These are phyloP conservation scores for Rostrohypoxylon terebratum DNA, from an alignment of 495 filamentous ascomycete genomes.

Conservation along the genomic window DNA sequence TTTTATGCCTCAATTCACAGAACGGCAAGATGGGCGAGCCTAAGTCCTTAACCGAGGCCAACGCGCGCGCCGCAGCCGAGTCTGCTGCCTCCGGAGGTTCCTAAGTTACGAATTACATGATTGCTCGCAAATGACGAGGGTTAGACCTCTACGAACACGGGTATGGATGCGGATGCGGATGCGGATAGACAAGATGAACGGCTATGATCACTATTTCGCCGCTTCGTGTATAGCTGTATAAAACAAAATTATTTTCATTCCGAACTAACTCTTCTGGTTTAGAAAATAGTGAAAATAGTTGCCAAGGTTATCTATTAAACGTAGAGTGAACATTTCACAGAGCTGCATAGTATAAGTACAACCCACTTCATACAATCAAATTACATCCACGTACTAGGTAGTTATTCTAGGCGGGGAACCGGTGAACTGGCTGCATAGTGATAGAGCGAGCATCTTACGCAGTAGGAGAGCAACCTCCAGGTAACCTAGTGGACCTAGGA, in stretches of 20 bases:
- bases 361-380: not conserved
- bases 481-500: too few relatives aligned
- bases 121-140: conserved; percentile 26
- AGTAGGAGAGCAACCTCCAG: not conserved
- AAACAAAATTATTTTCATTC: conserved; percentile 37
- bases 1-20: conserved; percentile 62
- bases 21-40: conserved; percentile 95
- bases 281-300: not conserved
- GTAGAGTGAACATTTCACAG: not conserved
- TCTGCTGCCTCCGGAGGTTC: conserved; percentile 48
- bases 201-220: conserved; percentile 25
- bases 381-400: not conserved
- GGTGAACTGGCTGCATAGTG: not conserved
- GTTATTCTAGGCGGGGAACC: not conserved
- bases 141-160: conserved; percentile 15
- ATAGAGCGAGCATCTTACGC: not conserved
- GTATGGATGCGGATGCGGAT: conserved; percentile 23
- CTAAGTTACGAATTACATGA: conserved; percentile 33
- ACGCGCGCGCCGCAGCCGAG: conserved; percentile 71
- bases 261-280: not conserved
- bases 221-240: conserved; percentile 50
- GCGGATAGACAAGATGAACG: conserved; percentile 34
- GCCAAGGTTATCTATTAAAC: not conserved
- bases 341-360: not conserved
- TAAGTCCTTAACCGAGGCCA: conserved; percentile 78